Evolutionary conservation across 805 yeast species (phyloP), one percentile per base, ranked within the genome.

Genomic region (Wickerhamomyces canadensis): DNA sequence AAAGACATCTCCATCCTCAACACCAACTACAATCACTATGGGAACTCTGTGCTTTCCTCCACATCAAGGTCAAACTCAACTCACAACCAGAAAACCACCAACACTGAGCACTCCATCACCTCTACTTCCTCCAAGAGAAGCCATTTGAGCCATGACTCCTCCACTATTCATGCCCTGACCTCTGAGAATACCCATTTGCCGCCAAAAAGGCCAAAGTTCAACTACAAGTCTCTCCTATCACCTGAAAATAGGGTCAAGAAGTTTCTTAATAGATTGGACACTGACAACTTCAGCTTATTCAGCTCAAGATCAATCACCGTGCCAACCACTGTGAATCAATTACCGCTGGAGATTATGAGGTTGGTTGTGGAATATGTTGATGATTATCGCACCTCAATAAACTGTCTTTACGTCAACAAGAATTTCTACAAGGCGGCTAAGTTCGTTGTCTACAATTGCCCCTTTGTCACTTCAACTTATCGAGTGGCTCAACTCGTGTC

Each of bases 401-500:
- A 54, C 33, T 61, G 74, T 39, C 56, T 84, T 12, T 73, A 70
- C 38, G 77, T 80, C 7, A 67, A 69, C 53, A 72, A 64, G 39
- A 51, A 60, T 25, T 70, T 82, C 46, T 71, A 78, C 53, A 55
- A 52, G 24, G 60, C 76, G 6, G 70, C 80, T 3, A 74, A 76
- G 45, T 70, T 70, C 5, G 64, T 68, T 18, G 58, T 86, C 10
- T 87, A 84, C 55, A 51, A 62, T 12, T 43, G 58, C 7, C 77
- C 89, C 4, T 42, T 49, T 12, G 72, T 87, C 46, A 72, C 76
- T 0, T 78, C 94, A 3, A 80, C 89, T 6, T 87, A 83, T 54
- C 64, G 95, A 29, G 73, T 84, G 31, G 93, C 86, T 0, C 95
- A 87, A 58, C 79, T 87, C 49, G 76, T 87, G 5, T 70, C 88